A percentile compares a stretch with the other conserved stretches of the same genome.
Conservation (phyloP, 2,329 filamentous ascomycete species). For the Trematosphaeria pertusa region DNA sequence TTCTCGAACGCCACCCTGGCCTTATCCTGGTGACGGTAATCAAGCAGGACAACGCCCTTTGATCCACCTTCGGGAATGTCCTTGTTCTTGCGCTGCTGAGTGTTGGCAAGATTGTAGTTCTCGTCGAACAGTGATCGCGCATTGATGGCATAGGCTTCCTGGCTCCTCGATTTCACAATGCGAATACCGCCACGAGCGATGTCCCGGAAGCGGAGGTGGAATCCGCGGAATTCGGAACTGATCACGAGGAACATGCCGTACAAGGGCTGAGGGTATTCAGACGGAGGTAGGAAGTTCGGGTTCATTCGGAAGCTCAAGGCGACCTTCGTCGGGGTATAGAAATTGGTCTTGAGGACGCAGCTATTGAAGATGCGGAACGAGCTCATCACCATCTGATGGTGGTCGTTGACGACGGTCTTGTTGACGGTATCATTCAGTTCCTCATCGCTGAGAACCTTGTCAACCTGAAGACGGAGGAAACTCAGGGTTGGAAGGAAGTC, state of each 20-base stretch:
- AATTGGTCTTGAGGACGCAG: constrained; percentile 94
- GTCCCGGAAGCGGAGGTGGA: constrained; percentile 96
- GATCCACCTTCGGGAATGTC: constrained; percentile 98
- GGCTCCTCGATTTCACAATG: constrained; percentile 97
- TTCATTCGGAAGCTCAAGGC: constrained; percentile 95
- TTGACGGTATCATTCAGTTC: constrained; percentile 50
- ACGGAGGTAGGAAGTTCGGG: constrained; percentile 83
- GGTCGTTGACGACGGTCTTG: constrained; percentile 71
- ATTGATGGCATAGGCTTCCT: constrained; percentile 96
- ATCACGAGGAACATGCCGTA: constrained; percentile 99
- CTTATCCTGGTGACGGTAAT: constrained; percentile 93
- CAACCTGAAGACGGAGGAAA: constrained; percentile 70
- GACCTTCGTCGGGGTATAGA: constrained; percentile 97
- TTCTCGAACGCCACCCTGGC: constrained; percentile 94
- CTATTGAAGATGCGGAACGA: constrained; percentile 96
- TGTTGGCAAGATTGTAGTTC: constrained; percentile 98
- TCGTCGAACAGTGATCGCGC: constrained; percentile 96
- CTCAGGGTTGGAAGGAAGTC: constrained; percentile 75
- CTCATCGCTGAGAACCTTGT: constrained; percentile 60
- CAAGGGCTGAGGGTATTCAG: constrained; percentile 91
- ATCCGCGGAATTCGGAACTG: constrained; percentile 93
- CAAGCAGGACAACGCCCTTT: constrained; percentile 95
- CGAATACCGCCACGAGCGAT: constrained; percentile 96
- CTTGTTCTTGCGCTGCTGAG: constrained; percentile 99
- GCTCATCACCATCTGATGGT: constrained; percentile 97